phyloP scores from a whole-genome alignment of 805 yeast genomes.

The Nakazawaea ambrosiae region DNA sequence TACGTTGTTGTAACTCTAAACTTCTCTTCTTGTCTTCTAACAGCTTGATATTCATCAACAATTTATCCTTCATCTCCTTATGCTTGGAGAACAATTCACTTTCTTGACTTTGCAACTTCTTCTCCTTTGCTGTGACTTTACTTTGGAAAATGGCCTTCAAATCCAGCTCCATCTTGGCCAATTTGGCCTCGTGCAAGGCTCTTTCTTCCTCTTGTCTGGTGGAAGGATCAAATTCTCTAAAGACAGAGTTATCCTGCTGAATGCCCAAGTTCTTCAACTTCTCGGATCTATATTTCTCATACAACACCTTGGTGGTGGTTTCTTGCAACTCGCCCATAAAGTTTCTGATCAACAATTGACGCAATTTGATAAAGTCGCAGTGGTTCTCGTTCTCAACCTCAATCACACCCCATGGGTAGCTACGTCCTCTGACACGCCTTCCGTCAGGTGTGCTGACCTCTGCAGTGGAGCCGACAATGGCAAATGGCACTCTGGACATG shows the following conservation, averaged over 20 bases:
- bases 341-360: conserved; percentile 83
- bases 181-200: conserved; percentile 85
- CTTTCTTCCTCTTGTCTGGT: conserved; percentile 91
- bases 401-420: conserved; percentile 95
- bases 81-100: conserved; percentile 93
- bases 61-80: conserved; percentile 94
- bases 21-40: conserved; percentile 87
- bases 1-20: conserved; percentile 54
- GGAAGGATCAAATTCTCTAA: conserved; percentile 90
- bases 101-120: conserved; percentile 93
- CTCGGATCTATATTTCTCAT: conserved; percentile 84
- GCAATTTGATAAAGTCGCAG: conserved; percentile 82
- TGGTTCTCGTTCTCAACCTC: conserved; percentile 94
- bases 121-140: conserved; percentile 94
- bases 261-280: conserved; percentile 80
- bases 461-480: conserved; percentile 84
- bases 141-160: conserved; percentile 96
- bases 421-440: conserved; percentile 78
- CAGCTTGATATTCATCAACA: conserved; percentile 79
- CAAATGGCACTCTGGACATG: conserved; percentile 76
- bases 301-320: conserved; percentile 64
- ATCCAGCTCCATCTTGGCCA: conserved; percentile 91
- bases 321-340: conserved; percentile 93
- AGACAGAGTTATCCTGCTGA: conserved; percentile 88
- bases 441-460: conserved; percentile 70